Percentiles rank a stretch among this genome's conserved stretches.
These are phyloP conservation scores for Monosporascus sp. DNA, from an alignment of 2,329 filamentous ascomycete species.

Conservation along the genomic window DNA sequence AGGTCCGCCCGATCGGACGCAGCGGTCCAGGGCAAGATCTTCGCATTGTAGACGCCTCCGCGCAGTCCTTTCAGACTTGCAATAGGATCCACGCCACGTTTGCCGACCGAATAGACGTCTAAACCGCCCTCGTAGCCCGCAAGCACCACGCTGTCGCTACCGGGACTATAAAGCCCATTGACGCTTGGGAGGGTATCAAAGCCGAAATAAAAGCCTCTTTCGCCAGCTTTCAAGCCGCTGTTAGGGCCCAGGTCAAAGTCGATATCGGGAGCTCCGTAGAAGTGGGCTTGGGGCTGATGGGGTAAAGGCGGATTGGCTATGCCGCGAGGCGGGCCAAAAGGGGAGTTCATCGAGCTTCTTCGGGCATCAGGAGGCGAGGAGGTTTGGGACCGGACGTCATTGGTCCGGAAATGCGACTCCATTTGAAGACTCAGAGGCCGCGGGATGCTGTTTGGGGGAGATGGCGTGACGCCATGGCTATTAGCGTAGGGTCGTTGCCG, in stretches of 20 bases:
- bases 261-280: conserved; percentile 65
- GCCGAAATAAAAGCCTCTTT: conserved; percentile 71
- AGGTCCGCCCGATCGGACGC: conserved; percentile 47
- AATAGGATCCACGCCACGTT: conserved; percentile 64
- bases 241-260: conserved; percentile 51
- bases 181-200: conserved; percentile 66
- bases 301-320: conserved; percentile 48
- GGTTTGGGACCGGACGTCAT: conserved; percentile 32
- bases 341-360: conserved; percentile 49
- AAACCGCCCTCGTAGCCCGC: conserved; percentile 77
- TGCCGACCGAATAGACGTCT: conserved; percentile 68
- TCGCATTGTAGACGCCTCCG: conserved; percentile 76
- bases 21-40: conserved; percentile 68
- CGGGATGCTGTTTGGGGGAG: conserved; percentile 24
- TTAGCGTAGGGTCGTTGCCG: conserved; percentile 24
- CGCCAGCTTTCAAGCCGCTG: conserved; percentile 55
- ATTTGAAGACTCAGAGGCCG: conserved; percentile 37
- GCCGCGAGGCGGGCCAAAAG: conserved; percentile 34
- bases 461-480: conserved; percentile 24
- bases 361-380: conserved; percentile 31
- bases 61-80: conserved; percentile 70
- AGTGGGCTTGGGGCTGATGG: conserved; percentile 62
- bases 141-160: conserved; percentile 61
- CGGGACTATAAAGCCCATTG: conserved; percentile 28
- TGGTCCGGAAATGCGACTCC: conserved; percentile 33